phyloP scores from a whole-genome alignment of 2,329 filamentous ascomycete genomes.

The Pyrenochaeta sp. region DNA sequence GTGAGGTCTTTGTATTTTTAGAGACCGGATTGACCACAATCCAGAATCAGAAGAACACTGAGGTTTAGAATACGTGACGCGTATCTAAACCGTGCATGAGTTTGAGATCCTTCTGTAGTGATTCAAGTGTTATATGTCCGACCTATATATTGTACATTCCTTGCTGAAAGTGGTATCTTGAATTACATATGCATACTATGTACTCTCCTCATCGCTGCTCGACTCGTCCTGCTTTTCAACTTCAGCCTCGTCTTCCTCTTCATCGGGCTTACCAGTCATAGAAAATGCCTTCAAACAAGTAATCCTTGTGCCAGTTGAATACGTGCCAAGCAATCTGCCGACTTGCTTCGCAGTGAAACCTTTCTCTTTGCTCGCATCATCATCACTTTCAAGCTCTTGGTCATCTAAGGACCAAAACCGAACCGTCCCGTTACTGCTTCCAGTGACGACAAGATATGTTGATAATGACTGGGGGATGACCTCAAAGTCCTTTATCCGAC shows the following conservation, averaged over 20 bases:
- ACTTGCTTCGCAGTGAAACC: slow-evolving; percentile 55
- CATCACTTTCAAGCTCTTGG: slow-evolving; percentile 29
- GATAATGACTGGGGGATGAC: slow-evolving; percentile 60
- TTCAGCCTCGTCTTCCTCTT: slow-evolving; percentile 32
- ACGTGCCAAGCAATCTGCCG: slow-evolving; percentile 75
- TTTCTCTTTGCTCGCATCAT: slow-evolving; percentile 18
- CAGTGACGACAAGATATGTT: slow-evolving; percentile 69
- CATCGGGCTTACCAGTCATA: slow-evolving; percentile 66
- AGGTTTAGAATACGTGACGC: too few relatives aligned
- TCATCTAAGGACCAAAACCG: slow-evolving; percentile 72
- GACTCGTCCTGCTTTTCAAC: slow-evolving; percentile 24
- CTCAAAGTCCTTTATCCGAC: slow-evolving; percentile 89
- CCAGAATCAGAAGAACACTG: too few relatives aligned
- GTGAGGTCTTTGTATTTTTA: slow-evolving; percentile 3
- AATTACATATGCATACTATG: slow-evolving; percentile 14
- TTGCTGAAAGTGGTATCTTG: slow-evolving; percentile 25
- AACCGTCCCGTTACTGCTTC: slow-evolving; percentile 85
- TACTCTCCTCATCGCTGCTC: slow-evolving; percentile 32
- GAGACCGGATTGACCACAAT: neutral
- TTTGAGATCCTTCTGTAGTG: too few relatives aligned
- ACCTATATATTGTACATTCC: neutral
- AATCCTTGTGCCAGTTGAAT: slow-evolving; percentile 86
- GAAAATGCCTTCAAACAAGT: slow-evolving; percentile 87
- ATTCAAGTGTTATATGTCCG: neutral
- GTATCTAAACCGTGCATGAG: too few relatives aligned